Evolutionary conservation across 345 rosid species (phyloP).

Genomic region (Geranium brycei): DNA sequence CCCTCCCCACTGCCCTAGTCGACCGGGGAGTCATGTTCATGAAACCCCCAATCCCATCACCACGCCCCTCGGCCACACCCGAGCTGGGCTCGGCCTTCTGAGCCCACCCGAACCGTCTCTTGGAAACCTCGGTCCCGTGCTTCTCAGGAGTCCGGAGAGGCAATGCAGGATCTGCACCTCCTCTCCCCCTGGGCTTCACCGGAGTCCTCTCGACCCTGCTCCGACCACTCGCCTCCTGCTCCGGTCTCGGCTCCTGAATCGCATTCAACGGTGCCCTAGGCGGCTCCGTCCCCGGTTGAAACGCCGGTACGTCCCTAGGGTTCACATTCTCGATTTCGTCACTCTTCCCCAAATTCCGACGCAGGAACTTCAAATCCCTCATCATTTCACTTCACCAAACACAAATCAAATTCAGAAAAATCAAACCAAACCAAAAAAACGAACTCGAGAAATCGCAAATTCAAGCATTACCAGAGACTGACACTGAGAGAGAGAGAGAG

Average conservation of each 20-base stretch:
- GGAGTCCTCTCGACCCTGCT: slow-evolving; percentile 51
- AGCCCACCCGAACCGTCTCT: slow-evolving; percentile 62
- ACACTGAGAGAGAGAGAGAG: not conserved
- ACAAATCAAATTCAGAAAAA: not conserved
- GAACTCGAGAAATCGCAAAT: slow-evolving; percentile 1
- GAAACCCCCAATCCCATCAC: slow-evolving; percentile 15
- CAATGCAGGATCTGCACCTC: slow-evolving; percentile 32
- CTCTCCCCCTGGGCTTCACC: slow-evolving; percentile 40
- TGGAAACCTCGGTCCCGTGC: slow-evolving; percentile 26
- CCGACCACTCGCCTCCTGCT: slow-evolving; percentile 22
- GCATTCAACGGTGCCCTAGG: slow-evolving; percentile 57
- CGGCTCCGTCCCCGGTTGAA: slow-evolving; percentile 34
- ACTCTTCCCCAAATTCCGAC: slow-evolving; percentile 41
- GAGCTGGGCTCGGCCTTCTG: slow-evolving; percentile 28
- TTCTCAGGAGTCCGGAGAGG: slow-evolving; percentile 71
- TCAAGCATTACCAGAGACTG: too few species aligned
- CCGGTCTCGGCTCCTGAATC: slow-evolving; percentile 43
- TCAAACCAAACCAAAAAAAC: slow-evolving; percentile 1
- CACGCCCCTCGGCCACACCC: slow-evolving; percentile 14
- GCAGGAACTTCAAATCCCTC: slow-evolving; percentile 50
- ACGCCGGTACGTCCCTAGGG: slow-evolving; percentile 32
- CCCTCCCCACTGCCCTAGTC: slow-evolving; percentile 30
- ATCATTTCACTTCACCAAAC: slow-evolving; percentile 30
- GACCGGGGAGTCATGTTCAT: slow-evolving; percentile 44
- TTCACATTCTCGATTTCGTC: slow-evolving; percentile 57